Base-by-base conservation (phyloP, 495 filamentous ascomycete genomes). In the Aspergillus heteromorphus region DNA sequence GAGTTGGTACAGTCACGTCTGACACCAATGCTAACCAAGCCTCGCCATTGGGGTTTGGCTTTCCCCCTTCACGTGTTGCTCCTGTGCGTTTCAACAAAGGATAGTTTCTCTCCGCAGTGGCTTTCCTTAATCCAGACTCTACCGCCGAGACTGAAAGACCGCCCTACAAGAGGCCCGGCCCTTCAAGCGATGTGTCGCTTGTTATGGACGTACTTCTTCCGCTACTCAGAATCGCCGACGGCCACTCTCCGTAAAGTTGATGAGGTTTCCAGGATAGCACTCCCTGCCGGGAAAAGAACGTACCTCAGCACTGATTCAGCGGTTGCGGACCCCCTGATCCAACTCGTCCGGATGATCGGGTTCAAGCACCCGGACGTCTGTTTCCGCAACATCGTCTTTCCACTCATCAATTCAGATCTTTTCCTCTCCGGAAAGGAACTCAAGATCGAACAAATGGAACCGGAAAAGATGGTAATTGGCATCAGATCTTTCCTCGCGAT, bases 201-300 rank as follows among this genome's bases (percentile, higher is more conserved):
- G n/a, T 75, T 96, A 2, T 99, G 93, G 93, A 92, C 90, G 0
- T 99, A 96, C 71, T 80, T 97, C 20, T 96, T 95, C 67, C 83
- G 92, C 17, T 79, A 86, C 72, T 81, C 79, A 4, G 95, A 97
- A 53, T 72, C 83, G 11, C 77, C 81, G 10, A 83, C 83, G 41
- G 75, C 77, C 23, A 85, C 84, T 4, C 79, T 84, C 36, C 84
- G 84, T 53, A 96, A 91, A 65, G 76, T 97, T 30, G 91, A 97
- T 54, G 92, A 96, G 48, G 83, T 97, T 21, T 76, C 92, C 40
- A 86, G 83, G 64, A 78, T 92, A 56, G 83, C 95, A 8, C 79
- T 99, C 13, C 89, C 89, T 2, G 77, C 82, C 7, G 83, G 89
- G 20, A 91, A 86, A 65, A 85, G 84, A 61, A 85, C 83, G 4